Conservation (phyloP, 1,284 basidiomycete genomes). For the Cutaneotrichosporon spelunceum region DNA sequence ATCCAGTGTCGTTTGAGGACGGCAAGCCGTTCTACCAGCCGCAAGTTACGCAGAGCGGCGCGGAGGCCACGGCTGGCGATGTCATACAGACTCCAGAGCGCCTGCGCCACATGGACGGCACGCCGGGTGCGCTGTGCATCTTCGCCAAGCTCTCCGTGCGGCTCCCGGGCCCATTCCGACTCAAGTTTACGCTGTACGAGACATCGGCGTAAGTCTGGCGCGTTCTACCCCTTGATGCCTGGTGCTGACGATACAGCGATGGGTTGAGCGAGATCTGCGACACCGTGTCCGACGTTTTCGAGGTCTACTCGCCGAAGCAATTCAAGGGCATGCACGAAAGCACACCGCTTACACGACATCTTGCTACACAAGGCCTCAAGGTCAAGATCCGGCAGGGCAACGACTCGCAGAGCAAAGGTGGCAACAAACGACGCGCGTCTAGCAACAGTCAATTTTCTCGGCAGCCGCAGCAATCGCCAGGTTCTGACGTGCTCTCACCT, state of each 20-base stretch:
- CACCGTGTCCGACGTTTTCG: constrained; percentile 48
- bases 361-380: constrained; percentile 52
- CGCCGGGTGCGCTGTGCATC: constrained; percentile 43
- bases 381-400: constrained; percentile 51
- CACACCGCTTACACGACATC: constrained; percentile 49
- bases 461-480: constrained; percentile 6
- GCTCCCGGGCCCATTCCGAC: constrained; percentile 49
- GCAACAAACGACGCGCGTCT: constrained; percentile 12
- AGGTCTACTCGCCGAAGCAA: constrained; percentile 53
- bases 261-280: constrained; percentile 39
- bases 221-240: neutral
- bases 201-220: constrained; percentile 40
- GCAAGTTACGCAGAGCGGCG: constrained; percentile 46
- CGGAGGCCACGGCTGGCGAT: constrained; percentile 51
- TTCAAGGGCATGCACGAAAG: constrained; percentile 53
- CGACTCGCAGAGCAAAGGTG: constrained; percentile 32
- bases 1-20: constrained; percentile 9
- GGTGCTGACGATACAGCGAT: constrained; percentile 20
- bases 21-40: constrained; percentile 30
- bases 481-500: neutral
- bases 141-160: constrained; percentile 52
- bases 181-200: constrained; percentile 50
- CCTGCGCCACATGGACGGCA: constrained; percentile 44
- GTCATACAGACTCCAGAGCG: constrained; percentile 50
- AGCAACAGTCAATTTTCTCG: neutral